phyloP scores from a whole-genome alignment of 345 rosid species.

The Gynandropsis gynandra region DNA sequence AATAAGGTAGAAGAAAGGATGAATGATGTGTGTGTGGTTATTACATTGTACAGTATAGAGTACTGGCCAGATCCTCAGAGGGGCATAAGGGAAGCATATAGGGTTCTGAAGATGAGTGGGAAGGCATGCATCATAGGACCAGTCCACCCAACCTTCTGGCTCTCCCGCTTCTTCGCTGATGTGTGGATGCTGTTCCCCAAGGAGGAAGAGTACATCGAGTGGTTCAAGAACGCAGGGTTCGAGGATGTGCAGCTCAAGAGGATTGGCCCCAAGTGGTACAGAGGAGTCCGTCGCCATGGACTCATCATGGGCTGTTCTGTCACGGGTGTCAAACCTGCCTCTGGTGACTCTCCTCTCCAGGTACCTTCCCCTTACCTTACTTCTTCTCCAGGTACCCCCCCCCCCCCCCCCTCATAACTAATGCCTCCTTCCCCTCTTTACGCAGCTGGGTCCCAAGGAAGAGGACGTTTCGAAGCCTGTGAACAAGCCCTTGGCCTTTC shows the following conservation, averaged over 20 bases:
- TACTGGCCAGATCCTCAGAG: conserved; percentile 99
- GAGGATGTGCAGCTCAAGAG: conserved; percentile 82
- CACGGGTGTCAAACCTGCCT: conserved; percentile 87
- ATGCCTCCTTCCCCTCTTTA: not conserved
- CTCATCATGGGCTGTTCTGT: conserved; percentile 98
- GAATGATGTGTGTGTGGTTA: no score
- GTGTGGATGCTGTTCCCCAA: conserved; percentile 99
- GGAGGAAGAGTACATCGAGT: conserved; percentile 98
- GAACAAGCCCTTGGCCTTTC: conserved; percentile 49
- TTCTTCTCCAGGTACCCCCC: not conserved
- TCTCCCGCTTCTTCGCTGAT: conserved; percentile 96
- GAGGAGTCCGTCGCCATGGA: conserved; percentile 96
- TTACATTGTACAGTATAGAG: conserved; percentile 81
- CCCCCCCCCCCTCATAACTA: not conserved
- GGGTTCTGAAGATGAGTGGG: conserved; percentile 86
- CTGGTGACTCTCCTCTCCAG: conserved; percentile 98
- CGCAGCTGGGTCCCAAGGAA: conserved; percentile 86
- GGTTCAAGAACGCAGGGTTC: conserved; percentile 93
- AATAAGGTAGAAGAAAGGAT: no score
- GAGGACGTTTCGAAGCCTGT: conserved; percentile 80
- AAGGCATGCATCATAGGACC: conserved; percentile 95
- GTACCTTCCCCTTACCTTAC: conserved; percentile 26
- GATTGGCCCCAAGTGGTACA: conserved; percentile 99
- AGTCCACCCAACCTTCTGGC: conserved; percentile 91
- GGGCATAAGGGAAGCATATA: conserved; percentile 93